Conservation (phyloP, 164 flowering plant genomes). For the Vitis vinifera region ASM3070453v1 NC_081821.1:5829001-5829500, state of each 20-base stretch:
- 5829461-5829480: no score
- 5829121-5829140: slow-evolving; percentile 7
- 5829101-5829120: slow-evolving; percentile 18
- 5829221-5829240: background rate
- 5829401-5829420: background rate
- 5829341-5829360: slow-evolving; percentile 45
- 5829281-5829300: no score
- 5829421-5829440: background rate
- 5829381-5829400: background rate
- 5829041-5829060: no score
- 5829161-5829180: slow-evolving; percentile 18
- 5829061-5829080: background rate
- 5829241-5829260: no score
- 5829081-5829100: slow-evolving; percentile 23
- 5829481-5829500: no score
- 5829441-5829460: no score
- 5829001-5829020: background rate
- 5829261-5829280: no score
- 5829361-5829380: slow-evolving; percentile 43
- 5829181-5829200: slow-evolving; percentile 43
- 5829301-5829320: background rate
- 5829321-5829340: slow-evolving; percentile 38
- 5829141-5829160: slow-evolving; percentile 20
- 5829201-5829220: slow-evolving; percentile 18
- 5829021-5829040: background rate